Evolutionary conservation across 116 monocot genomes (phyloP).

Genomic region (Zostera marina): DNA sequence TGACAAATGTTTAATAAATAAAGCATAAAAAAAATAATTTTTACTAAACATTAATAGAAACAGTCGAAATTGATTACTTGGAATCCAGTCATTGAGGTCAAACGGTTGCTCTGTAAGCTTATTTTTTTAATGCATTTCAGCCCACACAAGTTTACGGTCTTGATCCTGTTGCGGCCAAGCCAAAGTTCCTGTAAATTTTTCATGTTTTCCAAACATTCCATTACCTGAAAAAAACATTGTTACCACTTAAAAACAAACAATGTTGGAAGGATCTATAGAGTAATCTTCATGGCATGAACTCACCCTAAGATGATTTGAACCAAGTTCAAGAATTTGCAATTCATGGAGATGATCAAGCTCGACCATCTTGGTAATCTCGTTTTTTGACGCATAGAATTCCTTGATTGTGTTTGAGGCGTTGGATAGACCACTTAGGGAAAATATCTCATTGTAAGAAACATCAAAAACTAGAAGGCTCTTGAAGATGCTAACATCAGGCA

Average conservation of each 20-base stretch:
- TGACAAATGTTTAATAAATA: too few species aligned
- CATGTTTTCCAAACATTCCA: slow-evolving; percentile 79
- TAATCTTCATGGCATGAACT: slow-evolving; percentile 4
- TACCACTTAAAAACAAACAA: too few species aligned
- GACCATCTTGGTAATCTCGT: slow-evolving; percentile 77
- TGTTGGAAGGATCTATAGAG: too few species aligned
- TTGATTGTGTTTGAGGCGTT: slow-evolving; percentile 65
- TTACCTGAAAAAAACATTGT: slow-evolving; percentile 26
- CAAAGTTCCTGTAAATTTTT: slow-evolving; percentile 77
- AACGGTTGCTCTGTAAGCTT: slow-evolving; percentile 93
- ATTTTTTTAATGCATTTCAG: slow-evolving; percentile 65
- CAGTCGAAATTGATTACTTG: slow-evolving; percentile 23
- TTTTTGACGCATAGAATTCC: slow-evolving; percentile 94
- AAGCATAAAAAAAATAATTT: too few species aligned
- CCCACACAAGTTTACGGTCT: slow-evolving; percentile 64
- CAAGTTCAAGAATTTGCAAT: slow-evolving; percentile 85
- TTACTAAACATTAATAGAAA: too few species aligned
- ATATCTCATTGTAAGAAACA: slow-evolving; percentile 93
- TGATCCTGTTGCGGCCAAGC: slow-evolving; percentile 87
- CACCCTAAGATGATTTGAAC: slow-evolving; percentile 81
- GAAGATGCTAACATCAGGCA: slow-evolving; percentile 88
- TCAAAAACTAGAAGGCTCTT: slow-evolving; percentile 77
- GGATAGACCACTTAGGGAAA: slow-evolving; percentile 58
- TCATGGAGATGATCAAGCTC: slow-evolving; percentile 71
- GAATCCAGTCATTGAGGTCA: slow-evolving; percentile 83